Evolutionary conservation across 495 filamentous ascomycete species (phyloP).

Genomic region (Niebla homalea): DNA sequence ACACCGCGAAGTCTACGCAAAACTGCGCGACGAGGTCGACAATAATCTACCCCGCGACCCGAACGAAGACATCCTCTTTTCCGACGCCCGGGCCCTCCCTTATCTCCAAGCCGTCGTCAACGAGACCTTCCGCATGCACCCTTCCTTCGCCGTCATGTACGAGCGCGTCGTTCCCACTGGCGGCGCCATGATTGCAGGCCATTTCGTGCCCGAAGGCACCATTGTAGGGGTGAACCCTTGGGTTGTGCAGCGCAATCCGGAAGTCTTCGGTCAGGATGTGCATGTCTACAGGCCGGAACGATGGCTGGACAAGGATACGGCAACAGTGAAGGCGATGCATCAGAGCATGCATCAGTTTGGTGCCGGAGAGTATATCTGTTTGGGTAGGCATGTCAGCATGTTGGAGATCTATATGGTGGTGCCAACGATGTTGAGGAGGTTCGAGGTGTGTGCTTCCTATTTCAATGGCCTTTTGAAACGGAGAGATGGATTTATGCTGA

Average conservation of each 20-base stretch:
- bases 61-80: slow-evolving; percentile 36
- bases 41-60: slow-evolving; percentile 31
- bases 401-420: slow-evolving; percentile 44
- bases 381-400: slow-evolving; percentile 47
- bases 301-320: slow-evolving; percentile 35
- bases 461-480: not conserved
- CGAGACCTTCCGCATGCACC: slow-evolving; percentile 53
- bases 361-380: slow-evolving; percentile 47
- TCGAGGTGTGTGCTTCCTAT: slow-evolving; percentile 32
- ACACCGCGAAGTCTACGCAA: slow-evolving; percentile 30
- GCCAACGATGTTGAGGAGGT: slow-evolving; percentile 36
- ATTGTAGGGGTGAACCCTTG: slow-evolving; percentile 51
- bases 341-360: slow-evolving; percentile 50
- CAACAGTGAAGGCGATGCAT: slow-evolving; percentile 41
- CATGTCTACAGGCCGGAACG: slow-evolving; percentile 45
- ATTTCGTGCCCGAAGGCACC: slow-evolving; percentile 45
- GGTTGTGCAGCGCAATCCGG: slow-evolving; percentile 45
- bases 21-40: slow-evolving; percentile 41
- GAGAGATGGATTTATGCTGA: not conserved
- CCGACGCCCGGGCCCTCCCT: slow-evolving; percentile 41
- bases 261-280: slow-evolving; percentile 46
- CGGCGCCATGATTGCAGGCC: slow-evolving; percentile 24
- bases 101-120: slow-evolving; percentile 56
- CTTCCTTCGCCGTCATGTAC: slow-evolving; percentile 43
- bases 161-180: slow-evolving; percentile 31